These are phyloP conservation scores for Penicillium aurantiogriseum DNA, from an alignment of 2,329 filamentous ascomycete genomes.

Conservation along the genomic window DNA sequence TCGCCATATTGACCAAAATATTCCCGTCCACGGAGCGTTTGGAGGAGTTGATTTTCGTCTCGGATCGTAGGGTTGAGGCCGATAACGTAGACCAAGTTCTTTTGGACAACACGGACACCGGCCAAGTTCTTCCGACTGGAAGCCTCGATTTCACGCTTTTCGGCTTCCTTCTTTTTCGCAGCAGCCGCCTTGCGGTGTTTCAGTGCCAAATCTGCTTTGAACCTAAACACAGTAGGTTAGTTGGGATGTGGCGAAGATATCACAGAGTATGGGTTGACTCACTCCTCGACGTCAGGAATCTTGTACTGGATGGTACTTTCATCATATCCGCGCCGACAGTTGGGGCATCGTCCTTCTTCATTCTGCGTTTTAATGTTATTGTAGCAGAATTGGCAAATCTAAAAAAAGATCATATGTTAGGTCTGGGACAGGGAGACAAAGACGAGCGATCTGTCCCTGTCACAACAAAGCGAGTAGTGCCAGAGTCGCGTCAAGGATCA, in stretches of 20 bases:
- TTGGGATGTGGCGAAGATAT: conserved; percentile 12
- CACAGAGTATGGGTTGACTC: conserved; percentile 43
- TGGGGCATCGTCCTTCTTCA: conserved; percentile 90
- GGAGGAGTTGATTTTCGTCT: conserved; percentile 81
- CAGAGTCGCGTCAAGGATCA: neutral
- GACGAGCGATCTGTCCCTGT: neutral
- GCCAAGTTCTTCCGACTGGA: conserved; percentile 94
- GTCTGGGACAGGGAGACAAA: neutral
- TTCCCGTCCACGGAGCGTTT: conserved; percentile 82
- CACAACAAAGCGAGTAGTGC: neutral
- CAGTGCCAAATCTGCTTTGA: conserved; percentile 51
- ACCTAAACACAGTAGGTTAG: conserved; percentile 36
- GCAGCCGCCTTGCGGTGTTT: conserved; percentile 93
- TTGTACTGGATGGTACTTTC: conserved; percentile 98
- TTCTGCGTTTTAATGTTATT: conserved; percentile 99
- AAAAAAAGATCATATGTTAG: conserved; percentile 17
- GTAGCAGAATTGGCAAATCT: conserved; percentile 99
- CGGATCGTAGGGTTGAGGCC: conserved; percentile 87
- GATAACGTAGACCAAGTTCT: conserved; percentile 97
- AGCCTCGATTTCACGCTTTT: conserved; percentile 94
- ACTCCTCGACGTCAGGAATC: conserved; percentile 93
- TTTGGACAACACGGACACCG: conserved; percentile 92
- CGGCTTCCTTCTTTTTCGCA: conserved; percentile 86
- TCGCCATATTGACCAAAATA: conserved; percentile 99
- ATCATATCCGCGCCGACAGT: conserved; percentile 91